Conservation (phyloP, 805 yeast species). For the Sugiyamaella chiloensis region DNA sequence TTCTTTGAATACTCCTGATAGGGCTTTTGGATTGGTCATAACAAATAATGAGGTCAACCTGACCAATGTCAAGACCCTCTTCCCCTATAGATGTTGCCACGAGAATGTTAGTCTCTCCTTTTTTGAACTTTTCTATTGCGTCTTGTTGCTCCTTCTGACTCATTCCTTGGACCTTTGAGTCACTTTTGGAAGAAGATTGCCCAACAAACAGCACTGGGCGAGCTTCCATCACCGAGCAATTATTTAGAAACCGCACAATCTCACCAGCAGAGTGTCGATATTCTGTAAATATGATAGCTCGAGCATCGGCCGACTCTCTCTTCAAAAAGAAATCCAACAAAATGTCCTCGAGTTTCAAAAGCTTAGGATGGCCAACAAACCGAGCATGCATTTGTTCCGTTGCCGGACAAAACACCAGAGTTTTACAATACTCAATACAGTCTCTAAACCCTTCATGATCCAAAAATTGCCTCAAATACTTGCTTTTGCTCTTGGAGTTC, state of each 20-base stretch:
- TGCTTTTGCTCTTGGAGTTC: conserved; percentile 33
- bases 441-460: conserved; percentile 46
- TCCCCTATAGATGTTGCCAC: conserved; percentile 98
- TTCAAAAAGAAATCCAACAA: conserved; percentile 51
- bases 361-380: conserved; percentile 67
- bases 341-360: conserved; percentile 56
- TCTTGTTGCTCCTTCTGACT: conserved; percentile 82
- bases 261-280: conserved; percentile 86
- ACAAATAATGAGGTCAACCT: conserved; percentile 89
- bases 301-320: conserved; percentile 39
- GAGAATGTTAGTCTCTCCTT: conserved; percentile 68
- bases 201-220: conserved; percentile 90
- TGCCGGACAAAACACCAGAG: conserved; percentile 35
- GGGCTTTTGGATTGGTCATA: conserved; percentile 93
- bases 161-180: conserved; percentile 46
- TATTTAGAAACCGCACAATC: conserved; percentile 57
- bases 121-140: conserved; percentile 67
- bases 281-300: conserved; percentile 85
- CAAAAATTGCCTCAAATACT: conserved; percentile 65
- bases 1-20: conserved; percentile 85
- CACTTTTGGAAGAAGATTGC: conserved; percentile 42
- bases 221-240: conserved; percentile 34
- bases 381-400: conserved; percentile 17
- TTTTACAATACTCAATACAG: conserved; percentile 46
- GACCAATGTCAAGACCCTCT: conserved; percentile 97